These are phyloP conservation scores for Carnegiea gigantea DNA, from an alignment of 179 eudicot genomes.

Conservation along the genomic window DNA sequence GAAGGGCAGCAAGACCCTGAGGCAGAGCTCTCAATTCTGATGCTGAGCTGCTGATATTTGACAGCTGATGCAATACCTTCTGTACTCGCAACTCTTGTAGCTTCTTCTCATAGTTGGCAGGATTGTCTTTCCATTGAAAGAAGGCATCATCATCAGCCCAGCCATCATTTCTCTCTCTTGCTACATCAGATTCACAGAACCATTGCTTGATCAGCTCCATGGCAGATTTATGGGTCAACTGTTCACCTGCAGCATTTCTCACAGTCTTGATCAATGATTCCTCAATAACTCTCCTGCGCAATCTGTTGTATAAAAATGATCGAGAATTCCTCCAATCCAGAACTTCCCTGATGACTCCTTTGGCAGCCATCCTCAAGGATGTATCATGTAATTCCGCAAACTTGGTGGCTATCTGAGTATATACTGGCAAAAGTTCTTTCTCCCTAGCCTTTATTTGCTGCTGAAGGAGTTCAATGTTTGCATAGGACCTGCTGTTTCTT, in stretches of 20 bases:
- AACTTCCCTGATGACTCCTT: slow-evolving; percentile 78
- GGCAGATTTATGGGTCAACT: slow-evolving; percentile 59
- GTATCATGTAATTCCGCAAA: slow-evolving; percentile 97
- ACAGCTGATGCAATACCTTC: slow-evolving; percentile 64
- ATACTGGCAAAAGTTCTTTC: slow-evolving; percentile 80
- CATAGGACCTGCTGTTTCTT: slow-evolving; percentile 33
- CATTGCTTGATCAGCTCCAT: slow-evolving; percentile 65
- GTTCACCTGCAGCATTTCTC: slow-evolving; percentile 76
- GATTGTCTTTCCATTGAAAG: slow-evolving; percentile 65
- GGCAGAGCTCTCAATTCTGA: slow-evolving; percentile 78
- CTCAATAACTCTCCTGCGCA: slow-evolving; percentile 72
- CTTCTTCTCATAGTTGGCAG: slow-evolving; percentile 58
- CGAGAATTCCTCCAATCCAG: slow-evolving; percentile 79
- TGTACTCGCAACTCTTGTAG: slow-evolving; percentile 66
- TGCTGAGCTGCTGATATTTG: slow-evolving; percentile 58
- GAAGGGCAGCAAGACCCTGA: slow-evolving; percentile 73
- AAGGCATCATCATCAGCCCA: slow-evolving; percentile 85
- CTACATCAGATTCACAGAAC: slow-evolving; percentile 60
- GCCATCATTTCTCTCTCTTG: slow-evolving; percentile 33
- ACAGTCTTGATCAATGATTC: slow-evolving; percentile 62
- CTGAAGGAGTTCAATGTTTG: slow-evolving; percentile 44
- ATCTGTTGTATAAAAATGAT: slow-evolving; percentile 66
- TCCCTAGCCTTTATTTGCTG: slow-evolving; percentile 77
- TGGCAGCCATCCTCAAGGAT: slow-evolving; percentile 89
- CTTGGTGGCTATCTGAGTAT: slow-evolving; percentile 94